Conservation (phyloP, 345 rosid genomes). For the Physaria fendleri region DNA sequence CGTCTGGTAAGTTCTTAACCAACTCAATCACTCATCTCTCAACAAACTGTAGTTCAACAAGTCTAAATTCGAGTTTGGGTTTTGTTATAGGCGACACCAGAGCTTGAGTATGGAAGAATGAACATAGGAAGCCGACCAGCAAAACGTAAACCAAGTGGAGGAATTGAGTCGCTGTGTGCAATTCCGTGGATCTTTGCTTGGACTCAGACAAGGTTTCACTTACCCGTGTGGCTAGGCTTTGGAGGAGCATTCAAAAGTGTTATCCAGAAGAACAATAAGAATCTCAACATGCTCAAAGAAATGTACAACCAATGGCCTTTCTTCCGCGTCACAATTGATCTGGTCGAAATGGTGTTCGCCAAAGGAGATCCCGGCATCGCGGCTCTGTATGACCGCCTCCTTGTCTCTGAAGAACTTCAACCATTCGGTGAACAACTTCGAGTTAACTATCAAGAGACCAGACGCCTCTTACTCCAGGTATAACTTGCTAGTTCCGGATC, state of each 20-base stretch:
- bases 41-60: neutral
- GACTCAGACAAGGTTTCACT: conserved; percentile 96
- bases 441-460: conserved; percentile 62
- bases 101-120: conserved; percentile 93
- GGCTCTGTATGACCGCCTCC: conserved; percentile 78
- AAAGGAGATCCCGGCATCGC: conserved; percentile 97
- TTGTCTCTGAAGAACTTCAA: conserved; percentile 66
- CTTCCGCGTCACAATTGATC: conserved; percentile 87
- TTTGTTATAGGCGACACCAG: conserved; percentile 77
- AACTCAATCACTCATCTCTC: neutral
- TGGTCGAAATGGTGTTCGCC: conserved; percentile 96
- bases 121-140: conserved; percentile 98
- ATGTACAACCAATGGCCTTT: conserved; percentile 98
- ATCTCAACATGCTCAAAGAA: conserved; percentile 79
- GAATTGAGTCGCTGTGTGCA: conserved; percentile 95
- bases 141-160: conserved; percentile 91
- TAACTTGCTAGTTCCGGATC: too few relatives aligned
- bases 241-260: conserved; percentile 73
- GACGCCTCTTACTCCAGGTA: conserved; percentile 84
- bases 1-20: conserved; percentile 57
- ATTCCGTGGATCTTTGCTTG: conserved; percentile 99
- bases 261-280: conserved; percentile 60
- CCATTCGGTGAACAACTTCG: conserved; percentile 76
- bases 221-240: conserved; percentile 96
- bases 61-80: neutral